Percentiles rank a stretch among this genome's conserved stretches.
phyloP scores from a whole-genome alignment of 257 asterid genomes.

The Oldenlandia corymbosa region DNA sequence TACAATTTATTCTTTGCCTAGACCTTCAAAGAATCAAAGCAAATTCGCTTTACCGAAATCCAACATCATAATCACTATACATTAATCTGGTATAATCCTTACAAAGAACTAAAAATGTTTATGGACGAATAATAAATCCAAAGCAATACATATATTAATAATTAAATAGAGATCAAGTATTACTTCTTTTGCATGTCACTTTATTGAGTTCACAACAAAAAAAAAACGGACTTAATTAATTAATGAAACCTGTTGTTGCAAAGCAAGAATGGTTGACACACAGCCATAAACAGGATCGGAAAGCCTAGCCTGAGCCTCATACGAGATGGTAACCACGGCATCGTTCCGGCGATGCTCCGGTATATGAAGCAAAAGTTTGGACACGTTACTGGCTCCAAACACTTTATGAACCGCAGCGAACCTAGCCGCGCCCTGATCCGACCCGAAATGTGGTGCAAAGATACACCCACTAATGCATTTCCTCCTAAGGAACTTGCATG shows the following conservation, averaged over 20 bases:
- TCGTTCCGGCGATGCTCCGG: constrained; percentile 65
- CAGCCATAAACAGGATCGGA: constrained; percentile 91
- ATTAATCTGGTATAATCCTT: no score
- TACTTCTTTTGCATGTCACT: neutral
- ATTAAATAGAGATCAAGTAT: no score
- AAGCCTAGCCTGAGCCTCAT: constrained; percentile 88
- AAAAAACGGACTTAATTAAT: no score
- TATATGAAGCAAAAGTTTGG: constrained; percentile 62
- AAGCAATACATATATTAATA: no score
- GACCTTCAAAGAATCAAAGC: no score
- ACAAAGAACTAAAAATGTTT: no score
- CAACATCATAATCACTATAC: no score
- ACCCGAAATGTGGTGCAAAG: constrained; percentile 76
- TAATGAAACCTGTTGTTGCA: constrained; percentile 69
- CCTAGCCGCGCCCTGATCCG: constrained; percentile 82
- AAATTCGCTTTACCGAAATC: no score
- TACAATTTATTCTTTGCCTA: no score
- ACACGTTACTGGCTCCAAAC: constrained; percentile 86
- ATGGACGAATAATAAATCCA: no score
- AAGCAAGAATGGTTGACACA: constrained; percentile 64
- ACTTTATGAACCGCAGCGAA: constrained; percentile 93
- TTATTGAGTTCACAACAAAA: no score
- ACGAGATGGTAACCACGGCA: constrained; percentile 70
- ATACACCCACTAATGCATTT: constrained; percentile 73
- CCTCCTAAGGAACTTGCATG: constrained; percentile 93